Percentiles rank a stretch among this genome's conserved stretches.
Evolutionary conservation across 2,329 filamentous ascomycete species (phyloP).

Genomic region (Zymoseptoria crescenta): DNA sequence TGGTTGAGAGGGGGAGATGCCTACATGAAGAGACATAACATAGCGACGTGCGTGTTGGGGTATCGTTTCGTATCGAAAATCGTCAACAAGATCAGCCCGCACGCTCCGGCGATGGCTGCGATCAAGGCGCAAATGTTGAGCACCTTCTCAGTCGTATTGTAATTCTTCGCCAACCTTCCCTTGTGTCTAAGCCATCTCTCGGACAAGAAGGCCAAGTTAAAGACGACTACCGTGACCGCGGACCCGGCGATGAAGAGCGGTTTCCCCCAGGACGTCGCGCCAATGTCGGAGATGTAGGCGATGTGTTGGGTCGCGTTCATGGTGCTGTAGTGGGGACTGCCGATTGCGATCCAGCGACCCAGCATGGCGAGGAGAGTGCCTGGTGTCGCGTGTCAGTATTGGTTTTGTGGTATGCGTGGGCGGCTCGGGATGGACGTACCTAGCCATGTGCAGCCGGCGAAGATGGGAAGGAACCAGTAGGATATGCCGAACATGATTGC

Average conservation of each 20-base stretch:
- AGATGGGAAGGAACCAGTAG: constrained; percentile 58
- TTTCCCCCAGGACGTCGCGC: constrained; percentile 52
- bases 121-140: constrained; percentile 51
- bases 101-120: constrained; percentile 65
- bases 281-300: constrained; percentile 50
- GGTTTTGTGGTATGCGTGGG: neutral
- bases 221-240: constrained; percentile 63
- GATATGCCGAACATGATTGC: constrained; percentile 36
- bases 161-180: constrained; percentile 71
- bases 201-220: constrained; percentile 70
- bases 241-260: constrained; percentile 71
- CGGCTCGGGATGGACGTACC: constrained; percentile 23
- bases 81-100: constrained; percentile 71
- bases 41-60: constrained; percentile 60
- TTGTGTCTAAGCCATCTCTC: constrained; percentile 81
- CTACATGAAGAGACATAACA: constrained; percentile 71
- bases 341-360: constrained; percentile 57
- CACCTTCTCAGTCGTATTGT: constrained; percentile 53
- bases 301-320: constrained; percentile 54
- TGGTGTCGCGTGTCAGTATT: constrained; percentile 13
- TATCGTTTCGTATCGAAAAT: constrained; percentile 78
- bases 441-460: constrained; percentile 58
- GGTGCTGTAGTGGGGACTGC: constrained; percentile 51
- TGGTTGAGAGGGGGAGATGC: constrained; percentile 5
- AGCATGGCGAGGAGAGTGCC: constrained; percentile 62